Evolutionary conservation across 768 basidiomycete genomes (phyloP), one percentile per base, ranked within the genome.

Genomic region (Rossbeevera mucosa): DNA sequence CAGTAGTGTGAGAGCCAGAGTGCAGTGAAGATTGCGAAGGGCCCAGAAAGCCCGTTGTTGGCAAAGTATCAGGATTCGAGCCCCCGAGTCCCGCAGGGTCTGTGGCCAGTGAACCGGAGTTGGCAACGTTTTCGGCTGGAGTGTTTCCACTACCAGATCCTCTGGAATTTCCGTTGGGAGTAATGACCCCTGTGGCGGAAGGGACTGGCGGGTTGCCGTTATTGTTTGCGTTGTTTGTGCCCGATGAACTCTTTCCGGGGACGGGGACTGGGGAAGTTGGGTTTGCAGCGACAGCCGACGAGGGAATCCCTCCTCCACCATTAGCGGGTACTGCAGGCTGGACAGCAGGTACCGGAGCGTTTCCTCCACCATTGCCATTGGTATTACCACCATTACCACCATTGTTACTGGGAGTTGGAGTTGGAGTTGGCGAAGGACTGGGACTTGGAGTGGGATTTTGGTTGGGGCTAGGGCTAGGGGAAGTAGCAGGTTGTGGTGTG

Each of bases 1-100:
- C 53, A 41, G 52, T 47, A 50, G 59, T 51, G 21, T 22, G 22
- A 24, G 52, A 44, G 28, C 63, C 57, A 38, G 59, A 51, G 16
- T 7, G 40, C 24, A 21, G 28, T 1, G 40, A 51, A n/a, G 58
- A 24, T 24, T 49, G 53, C 33, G 50, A 48, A 45, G 51, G 7
- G n/a, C 26, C 50, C 7, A 43, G 40, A 30, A 52, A 8, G 7
- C 26, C 22, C 6, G 49, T 24, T 24, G 51, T 33, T 16, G 9
- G 2, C 0, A 18, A 38, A 38, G 7, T 40, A 22, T 25, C 9
- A 28, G 46, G 24, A 11, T 30, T 13, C 24, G 67, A 48, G 4
- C 24, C 18, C n/a, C 31, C 24, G 22, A 20, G 21, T 12, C 7
- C 30, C 2, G 13, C 30, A 46, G 44, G 3, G 5, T 25, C 18